Evolutionary conservation across 2,329 filamentous ascomycete species (phyloP).

Genomic region (Fusarium sp.): DNA sequence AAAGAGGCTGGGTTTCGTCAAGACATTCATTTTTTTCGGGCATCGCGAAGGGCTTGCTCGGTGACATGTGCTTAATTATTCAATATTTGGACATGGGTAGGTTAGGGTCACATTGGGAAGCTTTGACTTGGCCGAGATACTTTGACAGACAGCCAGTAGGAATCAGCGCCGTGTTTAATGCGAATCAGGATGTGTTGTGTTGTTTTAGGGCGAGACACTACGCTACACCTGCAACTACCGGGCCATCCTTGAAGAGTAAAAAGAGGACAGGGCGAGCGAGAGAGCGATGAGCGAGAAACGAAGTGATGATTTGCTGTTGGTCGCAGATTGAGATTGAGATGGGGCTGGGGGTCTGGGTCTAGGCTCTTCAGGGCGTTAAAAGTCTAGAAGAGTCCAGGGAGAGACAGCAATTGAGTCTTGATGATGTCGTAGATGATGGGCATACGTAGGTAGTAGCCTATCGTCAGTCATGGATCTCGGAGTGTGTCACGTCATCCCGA

Average conservation of each 20-base stretch:
- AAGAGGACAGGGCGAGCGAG: not conserved
- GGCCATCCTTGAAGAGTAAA: not conserved
- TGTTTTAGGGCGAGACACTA: slow-evolving; percentile 3
- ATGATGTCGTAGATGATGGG: not conserved
- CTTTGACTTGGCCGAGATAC: not conserved
- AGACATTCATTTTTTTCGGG: not conserved
- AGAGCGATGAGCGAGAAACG: no score
- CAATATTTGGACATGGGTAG: not conserved
- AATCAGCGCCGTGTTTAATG: not conserved
- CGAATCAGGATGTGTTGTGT: not conserved
- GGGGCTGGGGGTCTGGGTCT: not conserved
- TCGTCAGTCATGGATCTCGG: not conserved
- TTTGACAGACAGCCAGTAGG: not conserved
- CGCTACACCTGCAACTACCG: not conserved
- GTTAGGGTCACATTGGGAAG: not conserved
- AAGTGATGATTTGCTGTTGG: not conserved
- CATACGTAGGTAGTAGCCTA: not conserved
- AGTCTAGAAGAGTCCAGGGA: not conserved
- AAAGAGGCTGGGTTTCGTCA: not conserved
- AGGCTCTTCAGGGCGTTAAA: not conserved
- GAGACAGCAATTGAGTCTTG: not conserved
- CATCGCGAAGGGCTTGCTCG: not conserved
- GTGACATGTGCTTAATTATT: not conserved
- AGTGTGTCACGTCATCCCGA: not conserved
- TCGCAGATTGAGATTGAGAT: not conserved